Conservation (phyloP, 2,329 filamentous ascomycete species). For the Hyphodiscus sp. region DNA sequence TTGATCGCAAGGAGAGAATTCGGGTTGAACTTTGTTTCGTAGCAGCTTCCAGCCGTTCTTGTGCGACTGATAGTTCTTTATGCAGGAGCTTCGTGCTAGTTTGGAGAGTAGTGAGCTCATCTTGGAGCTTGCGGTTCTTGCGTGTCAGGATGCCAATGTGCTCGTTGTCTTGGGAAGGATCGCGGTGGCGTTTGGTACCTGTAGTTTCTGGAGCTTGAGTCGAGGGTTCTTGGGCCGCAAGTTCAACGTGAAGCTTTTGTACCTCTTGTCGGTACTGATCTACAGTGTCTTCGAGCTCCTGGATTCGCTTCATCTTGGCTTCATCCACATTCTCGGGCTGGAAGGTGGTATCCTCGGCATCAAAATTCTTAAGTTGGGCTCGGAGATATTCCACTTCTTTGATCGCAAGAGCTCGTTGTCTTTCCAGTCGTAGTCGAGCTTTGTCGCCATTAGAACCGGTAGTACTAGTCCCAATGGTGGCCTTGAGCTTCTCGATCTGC, state of each 20-base stretch:
- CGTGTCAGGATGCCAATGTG: slow-evolving; percentile 77
- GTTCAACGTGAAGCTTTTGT: slow-evolving; percentile 63
- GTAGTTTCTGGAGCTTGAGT: slow-evolving; percentile 32
- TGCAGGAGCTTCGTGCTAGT: slow-evolving; percentile 65
- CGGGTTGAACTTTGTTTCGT: slow-evolving; percentile 68
- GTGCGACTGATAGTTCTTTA: slow-evolving; percentile 65
- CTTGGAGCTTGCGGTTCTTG: slow-evolving; percentile 80
- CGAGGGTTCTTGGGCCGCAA: slow-evolving; percentile 56
- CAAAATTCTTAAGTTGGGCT: slow-evolving; percentile 82
- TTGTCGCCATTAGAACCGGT: slow-evolving; percentile 42
- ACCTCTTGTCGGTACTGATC: slow-evolving; percentile 82
- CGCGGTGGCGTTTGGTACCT: slow-evolving; percentile 59
- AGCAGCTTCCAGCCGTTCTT: slow-evolving; percentile 64
- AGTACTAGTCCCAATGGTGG: slow-evolving; percentile 31
- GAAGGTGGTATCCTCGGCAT: slow-evolving; percentile 82
- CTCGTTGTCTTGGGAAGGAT: slow-evolving; percentile 51
- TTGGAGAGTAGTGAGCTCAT: slow-evolving; percentile 64
- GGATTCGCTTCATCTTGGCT: slow-evolving; percentile 65
- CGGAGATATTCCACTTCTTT: slow-evolving; percentile 94
- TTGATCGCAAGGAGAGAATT: slow-evolving; percentile 79
- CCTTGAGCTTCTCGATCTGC: slow-evolving; percentile 66
- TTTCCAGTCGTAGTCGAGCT: slow-evolving; percentile 68
- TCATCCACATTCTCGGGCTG: slow-evolving; percentile 74
- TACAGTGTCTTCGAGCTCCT: slow-evolving; percentile 77
- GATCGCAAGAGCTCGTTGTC: slow-evolving; percentile 75